Percentiles rank a stretch among this genome's conserved stretches.
These are phyloP conservation scores for Cicer chorassanicum DNA, from an alignment of 306 rosid genomes.

Conservation along the genomic window DNA sequence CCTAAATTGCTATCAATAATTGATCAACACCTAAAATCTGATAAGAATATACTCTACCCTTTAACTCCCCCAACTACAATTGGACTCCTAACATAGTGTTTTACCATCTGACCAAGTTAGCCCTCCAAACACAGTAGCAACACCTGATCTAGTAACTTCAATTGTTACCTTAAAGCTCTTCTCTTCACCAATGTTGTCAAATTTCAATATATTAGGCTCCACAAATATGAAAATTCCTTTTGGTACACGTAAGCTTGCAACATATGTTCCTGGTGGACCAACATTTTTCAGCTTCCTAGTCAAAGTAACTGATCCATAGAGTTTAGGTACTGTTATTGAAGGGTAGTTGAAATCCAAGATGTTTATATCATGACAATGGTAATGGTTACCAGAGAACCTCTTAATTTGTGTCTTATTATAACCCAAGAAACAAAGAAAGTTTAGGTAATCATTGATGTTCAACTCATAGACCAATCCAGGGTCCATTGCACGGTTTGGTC, in stretches of 20 bases:
- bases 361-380: constrained; percentile 39
- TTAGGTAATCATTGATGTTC: constrained; percentile 54
- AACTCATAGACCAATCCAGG: constrained; percentile 85
- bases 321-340: constrained; percentile 57
- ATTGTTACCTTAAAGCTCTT: constrained; percentile 59
- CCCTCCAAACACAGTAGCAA: constrained; percentile 49
- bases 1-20: constrained; percentile 14
- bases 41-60: constrained; percentile 3
- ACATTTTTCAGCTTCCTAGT: constrained; percentile 68
- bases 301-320: constrained; percentile 51
- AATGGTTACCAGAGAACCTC: constrained; percentile 33
- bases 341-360: constrained; percentile 76
- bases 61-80: constrained; percentile 51
- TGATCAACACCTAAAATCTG: not conserved
- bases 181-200: constrained; percentile 57
- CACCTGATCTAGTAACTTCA: constrained; percentile 37
- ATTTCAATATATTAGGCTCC: constrained; percentile 55
- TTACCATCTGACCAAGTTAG: constrained; percentile 68
- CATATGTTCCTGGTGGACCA: constrained; percentile 62
- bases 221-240: constrained; percentile 53
- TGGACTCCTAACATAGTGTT: constrained; percentile 67
- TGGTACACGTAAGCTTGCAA: constrained; percentile 45
- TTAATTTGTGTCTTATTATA: constrained; percentile 47
- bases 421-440: constrained; percentile 65
- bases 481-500: constrained; percentile 73